Evolutionary conservation across 495 filamentous ascomycete species (phyloP).

Genomic region (Penicillium paradoxum): DNA sequence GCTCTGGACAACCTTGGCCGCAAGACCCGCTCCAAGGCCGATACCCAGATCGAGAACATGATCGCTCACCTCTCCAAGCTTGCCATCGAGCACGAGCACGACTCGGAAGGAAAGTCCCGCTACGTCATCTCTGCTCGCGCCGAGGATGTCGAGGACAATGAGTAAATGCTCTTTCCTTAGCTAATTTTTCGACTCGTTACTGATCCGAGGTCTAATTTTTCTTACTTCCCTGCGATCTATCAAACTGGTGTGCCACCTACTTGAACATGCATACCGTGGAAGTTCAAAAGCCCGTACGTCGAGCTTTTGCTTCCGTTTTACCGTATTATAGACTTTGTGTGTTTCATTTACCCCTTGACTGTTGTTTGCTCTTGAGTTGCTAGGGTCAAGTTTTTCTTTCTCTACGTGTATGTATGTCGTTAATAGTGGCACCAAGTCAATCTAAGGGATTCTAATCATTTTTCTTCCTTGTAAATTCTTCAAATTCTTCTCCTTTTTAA

Average conservation of each 20-base stretch:
- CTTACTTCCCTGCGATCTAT: slow-evolving; percentile 23
- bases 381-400: slow-evolving; percentile 42
- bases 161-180: slow-evolving; percentile 38
- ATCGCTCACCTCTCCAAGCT: slow-evolving; percentile 70
- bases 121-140: slow-evolving; percentile 59
- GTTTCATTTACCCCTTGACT: slow-evolving; percentile 33
- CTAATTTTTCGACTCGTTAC: slow-evolving; percentile 27
- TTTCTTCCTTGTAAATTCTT: slow-evolving; percentile 1
- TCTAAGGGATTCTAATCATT: slow-evolving; percentile 35
- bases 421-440: slow-evolving; percentile 46
- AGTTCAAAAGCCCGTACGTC: slow-evolving; percentile 16
- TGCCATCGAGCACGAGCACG: slow-evolving; percentile 63
- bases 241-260: slow-evolving; percentile 21
- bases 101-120: slow-evolving; percentile 50
- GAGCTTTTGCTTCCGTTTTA: slow-evolving; percentile 23
- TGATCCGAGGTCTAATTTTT: slow-evolving; percentile 30
- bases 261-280: slow-evolving; percentile 30
- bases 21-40: slow-evolving; percentile 66
- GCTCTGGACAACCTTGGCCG: slow-evolving; percentile 73
- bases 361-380: slow-evolving; percentile 26
- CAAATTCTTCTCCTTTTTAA: neutral
- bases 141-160: slow-evolving; percentile 65
- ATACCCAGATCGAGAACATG: slow-evolving; percentile 80
- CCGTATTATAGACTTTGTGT: slow-evolving; percentile 46
- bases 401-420: slow-evolving; percentile 49